Base-by-base conservation (phyloP, 768 basidiomycete genomes). In the Phanerochaete carnosa region DNA sequence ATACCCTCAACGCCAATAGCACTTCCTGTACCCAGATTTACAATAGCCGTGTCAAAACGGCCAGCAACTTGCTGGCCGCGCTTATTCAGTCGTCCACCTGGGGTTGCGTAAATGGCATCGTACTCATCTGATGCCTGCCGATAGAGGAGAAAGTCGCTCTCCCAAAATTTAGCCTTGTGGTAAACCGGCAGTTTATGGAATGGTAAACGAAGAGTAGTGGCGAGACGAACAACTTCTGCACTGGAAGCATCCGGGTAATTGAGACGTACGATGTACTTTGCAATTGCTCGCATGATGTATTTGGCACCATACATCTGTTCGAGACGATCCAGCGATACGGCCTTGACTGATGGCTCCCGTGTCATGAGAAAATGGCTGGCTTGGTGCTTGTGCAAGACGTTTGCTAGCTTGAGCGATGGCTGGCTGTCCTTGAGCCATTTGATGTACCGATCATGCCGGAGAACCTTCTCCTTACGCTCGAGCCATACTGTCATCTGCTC, bases 401-500 rank as follows among this genome's bases (percentile, higher is more conserved):
- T 52, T 16, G 25, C n/a, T 8, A 23, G 7, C 8, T 46, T 23
- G 25, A 46, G 45, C 19, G 7, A 23, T 16, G 45, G 45, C 8
- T 23, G 45, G 19, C 45, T 23, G 6, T 16, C 45, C n/a, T 46
- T 23, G 6, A 46, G 19, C 45, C 39, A 62, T 2, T 57, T 3
- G 28, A 76, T 57, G 55, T 64, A 72, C 9, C 64, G 63, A 9
- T 64, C 61, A 62, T 66, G 69, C 1, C 39, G 65, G 29, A 65
- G 43, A n/a, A 76, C 58, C 57, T 75, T 73, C 62, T 78, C 75
- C 47, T 64, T 59, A 0, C 70, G 66, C 45, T 75, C 68, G 1
- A 79, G 66, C 75, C 75, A 77, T 1, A 49, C 13, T 6, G 73
- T 74, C 79, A 79, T 80, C 62, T 79, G 78, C 1, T 59, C 25